phyloP scores from a whole-genome alignment of 31 red algal species.

The Odonthalia washingtoniensis region DNA sequence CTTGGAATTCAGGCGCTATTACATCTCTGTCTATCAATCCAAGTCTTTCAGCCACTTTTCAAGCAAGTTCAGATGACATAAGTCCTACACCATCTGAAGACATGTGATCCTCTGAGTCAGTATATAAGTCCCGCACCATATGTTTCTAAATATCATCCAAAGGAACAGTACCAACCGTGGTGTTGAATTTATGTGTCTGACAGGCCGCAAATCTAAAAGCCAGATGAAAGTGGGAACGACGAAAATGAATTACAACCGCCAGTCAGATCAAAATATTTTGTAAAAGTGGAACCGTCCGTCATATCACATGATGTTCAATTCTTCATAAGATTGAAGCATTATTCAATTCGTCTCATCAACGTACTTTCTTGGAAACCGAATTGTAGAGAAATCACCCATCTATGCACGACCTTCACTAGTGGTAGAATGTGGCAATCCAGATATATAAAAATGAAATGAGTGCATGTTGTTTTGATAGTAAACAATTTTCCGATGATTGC shows the following conservation, averaged over 20 bases:
- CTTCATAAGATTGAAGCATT: no score
- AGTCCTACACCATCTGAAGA: slow-evolving; percentile 63
- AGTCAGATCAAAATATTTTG: no score
- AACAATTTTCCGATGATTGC: neutral
- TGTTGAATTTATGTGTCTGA: slow-evolving; percentile 46
- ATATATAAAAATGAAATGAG: slow-evolving; percentile 20
- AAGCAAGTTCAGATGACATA: slow-evolving; percentile 36
- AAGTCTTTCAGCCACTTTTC: slow-evolving; percentile 38
- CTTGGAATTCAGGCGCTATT: slow-evolving; percentile 49
- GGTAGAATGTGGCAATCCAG: slow-evolving; percentile 19
- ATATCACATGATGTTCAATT: no score
- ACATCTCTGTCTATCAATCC: neutral
- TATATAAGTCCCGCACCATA: slow-evolving; percentile 29
- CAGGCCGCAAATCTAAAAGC: slow-evolving; percentile 42
- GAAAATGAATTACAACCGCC: neutral
- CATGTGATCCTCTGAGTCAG: slow-evolving; percentile 2
- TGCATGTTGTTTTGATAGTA: slow-evolving; percentile 18
- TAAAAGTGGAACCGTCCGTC: no score
- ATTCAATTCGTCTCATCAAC: slow-evolving; percentile 4
- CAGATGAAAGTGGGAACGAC: neutral
- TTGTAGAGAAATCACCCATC: slow-evolving; percentile 53
- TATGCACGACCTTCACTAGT: slow-evolving; percentile 42
- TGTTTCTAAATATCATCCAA: slow-evolving; percentile 30
- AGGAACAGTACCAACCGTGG: slow-evolving; percentile 48
- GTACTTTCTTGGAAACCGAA: slow-evolving; percentile 52